These are phyloP conservation scores for Ustilago nuda DNA, from an alignment of 1,284 basidiomycete species.

Conservation along the genomic window DNA sequence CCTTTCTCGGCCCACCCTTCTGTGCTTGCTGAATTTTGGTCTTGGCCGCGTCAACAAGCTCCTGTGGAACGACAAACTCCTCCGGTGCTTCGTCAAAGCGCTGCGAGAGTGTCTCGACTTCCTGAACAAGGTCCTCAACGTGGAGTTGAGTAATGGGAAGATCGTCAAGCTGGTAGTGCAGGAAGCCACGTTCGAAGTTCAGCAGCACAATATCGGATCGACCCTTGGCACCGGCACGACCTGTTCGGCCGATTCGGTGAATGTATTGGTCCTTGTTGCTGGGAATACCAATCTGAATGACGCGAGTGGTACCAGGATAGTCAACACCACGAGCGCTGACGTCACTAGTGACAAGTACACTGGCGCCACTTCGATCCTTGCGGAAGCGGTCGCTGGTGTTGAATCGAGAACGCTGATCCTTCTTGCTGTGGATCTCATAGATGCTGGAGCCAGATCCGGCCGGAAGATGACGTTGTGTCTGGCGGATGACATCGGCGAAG, in stretches of 20 bases:
- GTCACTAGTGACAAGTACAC: conserved; percentile 71
- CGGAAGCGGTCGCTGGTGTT: conserved; percentile 79
- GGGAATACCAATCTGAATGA: conserved; percentile 91
- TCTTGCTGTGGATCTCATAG: conserved; percentile 89
- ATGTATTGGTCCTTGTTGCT: conserved; percentile 81
- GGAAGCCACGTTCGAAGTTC: conserved; percentile 83
- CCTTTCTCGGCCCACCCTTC: conserved; percentile 9
- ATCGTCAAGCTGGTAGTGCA: conserved; percentile 76
- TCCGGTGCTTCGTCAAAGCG: conserved; percentile 73
- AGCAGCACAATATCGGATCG: conserved; percentile 88
- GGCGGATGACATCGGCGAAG: conserved; percentile 73
- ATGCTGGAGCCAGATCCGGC: conserved; percentile 33
- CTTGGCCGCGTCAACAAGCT: conserved; percentile 21
- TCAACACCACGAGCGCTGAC: conserved; percentile 71
- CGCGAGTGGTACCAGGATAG: conserved; percentile 83
- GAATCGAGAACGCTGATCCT: conserved; percentile 77
- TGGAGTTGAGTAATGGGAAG: conserved; percentile 79
- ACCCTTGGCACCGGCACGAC: conserved; percentile 78
- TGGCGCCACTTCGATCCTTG: conserved; percentile 72
- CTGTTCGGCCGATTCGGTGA: conserved; percentile 91
- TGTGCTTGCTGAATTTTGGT: conserved; percentile 13
- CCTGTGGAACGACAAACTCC: conserved; percentile 27
- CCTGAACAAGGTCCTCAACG: conserved; percentile 72
- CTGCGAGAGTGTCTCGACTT: conserved; percentile 74
- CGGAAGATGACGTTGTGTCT: conserved; percentile 36